Conservation (phyloP, 164 flowering plant species). For the Piper betle region DNA sequence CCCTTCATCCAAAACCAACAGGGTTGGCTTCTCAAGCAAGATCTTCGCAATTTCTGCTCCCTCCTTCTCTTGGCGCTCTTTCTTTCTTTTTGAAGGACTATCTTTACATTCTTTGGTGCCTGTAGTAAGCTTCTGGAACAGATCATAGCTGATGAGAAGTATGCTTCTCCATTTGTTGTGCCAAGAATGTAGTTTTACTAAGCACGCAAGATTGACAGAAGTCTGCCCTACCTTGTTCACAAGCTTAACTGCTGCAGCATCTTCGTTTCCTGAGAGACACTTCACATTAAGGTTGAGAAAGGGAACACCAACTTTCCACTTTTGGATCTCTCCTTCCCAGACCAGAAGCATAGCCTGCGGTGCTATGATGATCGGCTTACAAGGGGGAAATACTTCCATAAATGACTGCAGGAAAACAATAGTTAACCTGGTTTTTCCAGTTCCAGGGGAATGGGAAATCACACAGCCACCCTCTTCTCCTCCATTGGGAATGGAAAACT, state of each 20-base stretch:
- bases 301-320: slow-evolving; percentile 53
- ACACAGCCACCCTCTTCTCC: slow-evolving; percentile 53
- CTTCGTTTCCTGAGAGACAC: slow-evolving; percentile 43
- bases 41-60: slow-evolving; percentile 20
- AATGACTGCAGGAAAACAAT: slow-evolving; percentile 53
- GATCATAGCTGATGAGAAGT: slow-evolving; percentile 53
- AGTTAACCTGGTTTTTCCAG: slow-evolving; percentile 72
- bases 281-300: slow-evolving; percentile 40
- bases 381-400: slow-evolving; percentile 29
- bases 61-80: background rate
- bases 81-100: slow-evolving; percentile 1
- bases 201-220: slow-evolving; percentile 11
- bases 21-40: slow-evolving; percentile 47
- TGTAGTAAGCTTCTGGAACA: slow-evolving; percentile 40
- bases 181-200: slow-evolving; percentile 66
- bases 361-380: slow-evolving; percentile 62
- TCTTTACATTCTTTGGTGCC: no score
- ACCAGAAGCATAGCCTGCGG: slow-evolving; percentile 60
- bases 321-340: slow-evolving; percentile 72
- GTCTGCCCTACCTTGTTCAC: background rate
- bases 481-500: slow-evolving; percentile 6
- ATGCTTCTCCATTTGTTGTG: slow-evolving; percentile 24
- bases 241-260: slow-evolving; percentile 7
- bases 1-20: slow-evolving; percentile 85
- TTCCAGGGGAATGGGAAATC: slow-evolving; percentile 97